These are phyloP conservation scores for Fusarium sp. DNA, from an alignment of 2,329 filamentous ascomycete species.

Conservation along the genomic window DNA sequence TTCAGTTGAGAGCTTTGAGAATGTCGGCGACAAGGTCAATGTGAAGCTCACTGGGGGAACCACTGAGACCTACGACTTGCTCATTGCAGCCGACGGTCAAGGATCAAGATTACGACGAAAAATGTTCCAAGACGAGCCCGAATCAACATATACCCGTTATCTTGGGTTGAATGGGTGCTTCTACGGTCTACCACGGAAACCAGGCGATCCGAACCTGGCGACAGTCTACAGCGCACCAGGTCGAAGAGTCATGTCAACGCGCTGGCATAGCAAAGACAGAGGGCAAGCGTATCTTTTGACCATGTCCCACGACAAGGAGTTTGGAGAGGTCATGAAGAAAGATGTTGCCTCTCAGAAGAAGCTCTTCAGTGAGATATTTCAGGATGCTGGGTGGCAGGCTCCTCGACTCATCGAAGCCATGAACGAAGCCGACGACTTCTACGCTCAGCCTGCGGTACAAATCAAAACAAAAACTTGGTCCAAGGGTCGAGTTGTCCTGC, in stretches of 20 bases:
- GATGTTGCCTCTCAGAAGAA: constrained; percentile 49
- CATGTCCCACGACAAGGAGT: constrained; percentile 45
- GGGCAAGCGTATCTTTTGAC: constrained; percentile 43
- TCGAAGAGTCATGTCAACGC: constrained; percentile 21
- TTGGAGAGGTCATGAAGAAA: constrained; percentile 35
- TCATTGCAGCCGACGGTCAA: constrained; percentile 29
- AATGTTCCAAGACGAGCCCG: constrained; percentile 19
- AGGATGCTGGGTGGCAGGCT: constrained; percentile 57
- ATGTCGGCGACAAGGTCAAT: constrained; percentile 17
- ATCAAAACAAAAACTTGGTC: constrained; percentile 51
- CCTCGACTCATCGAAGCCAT: constrained; percentile 49
- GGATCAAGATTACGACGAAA: constrained; percentile 17
- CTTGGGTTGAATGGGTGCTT: constrained; percentile 23
- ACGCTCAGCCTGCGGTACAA: constrained; percentile 53
- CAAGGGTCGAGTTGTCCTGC: constrained; percentile 51
- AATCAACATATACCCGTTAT: constrained; percentile 12
- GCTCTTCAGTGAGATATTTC: constrained; percentile 51
- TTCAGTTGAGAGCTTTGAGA: constrained; percentile 20
- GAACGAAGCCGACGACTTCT: constrained; percentile 53
- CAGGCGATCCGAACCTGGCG: constrained; percentile 18
- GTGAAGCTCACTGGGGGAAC: constrained; percentile 11
- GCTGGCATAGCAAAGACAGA: constrained; percentile 32
- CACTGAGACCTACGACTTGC: constrained; percentile 24
- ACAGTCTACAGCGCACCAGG: constrained; percentile 23
- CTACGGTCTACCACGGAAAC: constrained; percentile 10